Percentiles rank a stretch among this genome's conserved stretches.
phyloP scores from a whole-genome alignment of 2,329 filamentous ascomycete species.

The Ceratocystis ficicola region DNA sequence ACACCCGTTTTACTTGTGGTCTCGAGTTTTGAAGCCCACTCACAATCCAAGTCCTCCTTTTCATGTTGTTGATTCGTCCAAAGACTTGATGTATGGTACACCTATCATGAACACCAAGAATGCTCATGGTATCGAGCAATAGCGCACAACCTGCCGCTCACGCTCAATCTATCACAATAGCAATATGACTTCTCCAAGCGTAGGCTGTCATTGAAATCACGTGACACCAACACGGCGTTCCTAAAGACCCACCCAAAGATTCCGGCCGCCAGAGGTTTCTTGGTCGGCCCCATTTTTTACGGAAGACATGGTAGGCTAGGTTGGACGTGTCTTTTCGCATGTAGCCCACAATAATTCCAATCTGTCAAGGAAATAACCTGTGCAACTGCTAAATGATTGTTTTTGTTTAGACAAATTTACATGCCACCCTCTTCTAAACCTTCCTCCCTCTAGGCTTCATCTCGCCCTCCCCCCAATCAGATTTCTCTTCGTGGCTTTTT shows the following conservation, averaged over 20 bases:
- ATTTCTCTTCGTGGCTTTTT: background rate
- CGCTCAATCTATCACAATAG: too few relatives aligned
- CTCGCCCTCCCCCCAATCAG: background rate
- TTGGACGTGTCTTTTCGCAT: background rate
- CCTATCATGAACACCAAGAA: too few relatives aligned
- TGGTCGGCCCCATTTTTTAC: slow-evolving; percentile 3
- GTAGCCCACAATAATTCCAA: background rate
- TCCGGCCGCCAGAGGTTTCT: background rate
- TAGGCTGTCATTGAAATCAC: background rate
- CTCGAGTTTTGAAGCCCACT: background rate
- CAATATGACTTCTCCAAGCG: too few relatives aligned
- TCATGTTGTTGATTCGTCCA: background rate
- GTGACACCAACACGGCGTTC: background rate
- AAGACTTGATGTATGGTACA: too few relatives aligned
- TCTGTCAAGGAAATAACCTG: background rate
- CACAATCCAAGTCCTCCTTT: background rate
- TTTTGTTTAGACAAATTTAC: background rate
- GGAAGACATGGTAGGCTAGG: background rate
- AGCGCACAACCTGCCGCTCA: too few relatives aligned
- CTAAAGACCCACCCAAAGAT: background rate
- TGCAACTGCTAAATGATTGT: background rate
- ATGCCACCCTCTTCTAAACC: background rate
- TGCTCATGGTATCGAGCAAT: too few relatives aligned
- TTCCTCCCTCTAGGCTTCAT: background rate
- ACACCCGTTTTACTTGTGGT: background rate